Base-by-base conservation (phyloP, 805 yeast species). In the Ogataea corticis region DNA sequence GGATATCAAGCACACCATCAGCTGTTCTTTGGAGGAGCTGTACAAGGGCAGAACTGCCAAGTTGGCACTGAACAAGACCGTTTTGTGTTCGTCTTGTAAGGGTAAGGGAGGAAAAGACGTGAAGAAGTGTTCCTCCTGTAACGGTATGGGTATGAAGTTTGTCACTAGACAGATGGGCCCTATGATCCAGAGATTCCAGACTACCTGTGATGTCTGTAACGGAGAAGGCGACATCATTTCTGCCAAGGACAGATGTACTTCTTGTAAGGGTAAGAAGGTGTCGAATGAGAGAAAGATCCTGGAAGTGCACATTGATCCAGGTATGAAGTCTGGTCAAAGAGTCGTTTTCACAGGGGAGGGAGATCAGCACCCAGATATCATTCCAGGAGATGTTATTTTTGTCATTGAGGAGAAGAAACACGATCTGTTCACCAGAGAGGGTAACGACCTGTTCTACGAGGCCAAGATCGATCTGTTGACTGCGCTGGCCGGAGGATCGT, bases 101-200 rank as follows among this genome's bases (percentile, higher is more conserved):
- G 99, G 99, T 61, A 82, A 82, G 62, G 99, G 99, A 69, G 99
- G 99, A 72, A 88, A 88, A 63, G 87, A 83, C 57, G 96, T 91
- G 54, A 86, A 85, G 75, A 82, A 82, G 60, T 94, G 99, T 82
- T 55, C 82, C 42, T 67, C 81, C 32, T 94, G 99, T 83, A 79
- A 80, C 63, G 99, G 99, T 70, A 77, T 79, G 59, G 99, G 99
- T 79, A 71, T 85, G 68, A 87, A 81, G 70, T 85, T 92, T 55
- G 85, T 90, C 56, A 88, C 97, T 42, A 87, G 96, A 75, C 98
- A 94, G 72, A 91, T 94, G 97, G 99, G 99, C 59, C 97, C 96
- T 56, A 89, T 94, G 91, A 87, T 94, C 62, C 99, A 94, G 76
- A 87, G 97, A 77, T 87, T 87, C 82, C 98, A 94, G 75, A 82